Evolutionary conservation across 345 rosid species (phyloP).

Genomic region (Anastatica hierochuntica): DNA sequence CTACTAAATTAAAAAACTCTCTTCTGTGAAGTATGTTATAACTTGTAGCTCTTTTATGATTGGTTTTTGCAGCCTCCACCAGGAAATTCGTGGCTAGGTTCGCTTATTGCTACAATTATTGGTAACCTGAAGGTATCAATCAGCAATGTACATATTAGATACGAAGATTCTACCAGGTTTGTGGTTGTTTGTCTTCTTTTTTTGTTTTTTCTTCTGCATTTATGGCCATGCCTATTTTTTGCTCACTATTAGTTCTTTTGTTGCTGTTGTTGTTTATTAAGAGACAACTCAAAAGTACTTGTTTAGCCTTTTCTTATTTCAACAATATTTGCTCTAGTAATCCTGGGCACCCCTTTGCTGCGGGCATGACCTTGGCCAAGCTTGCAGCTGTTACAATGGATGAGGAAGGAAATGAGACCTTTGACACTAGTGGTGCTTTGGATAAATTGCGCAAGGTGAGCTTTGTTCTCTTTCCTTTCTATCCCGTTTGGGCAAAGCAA

Average conservation of each 20-base stretch:
- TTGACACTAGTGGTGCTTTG: constrained; percentile 95
- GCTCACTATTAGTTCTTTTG: background rate
- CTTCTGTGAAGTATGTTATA: constrained; percentile 9
- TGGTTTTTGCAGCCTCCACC: constrained; percentile 54
- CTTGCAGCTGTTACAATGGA: constrained; percentile 98
- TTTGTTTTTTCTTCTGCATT: background rate
- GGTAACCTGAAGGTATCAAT: constrained; percentile 97
- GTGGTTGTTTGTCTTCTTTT: constrained; percentile 16
- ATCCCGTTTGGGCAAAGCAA: constrained; percentile 4
- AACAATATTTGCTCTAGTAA: constrained; percentile 43
- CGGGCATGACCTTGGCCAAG: constrained; percentile 89
- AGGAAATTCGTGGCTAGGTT: constrained; percentile 93
- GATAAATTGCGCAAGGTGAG: constrained; percentile 90
- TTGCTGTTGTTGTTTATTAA: background rate
- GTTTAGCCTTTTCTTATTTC: constrained; percentile 19
- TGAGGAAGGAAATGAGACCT: constrained; percentile 93
- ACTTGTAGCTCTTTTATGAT: constrained; percentile 17
- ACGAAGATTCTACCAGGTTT: constrained; percentile 84
- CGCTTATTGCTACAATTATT: constrained; percentile 82
- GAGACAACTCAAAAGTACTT: constrained; percentile 14
- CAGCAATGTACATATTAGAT: constrained; percentile 96
- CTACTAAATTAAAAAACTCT: background rate
- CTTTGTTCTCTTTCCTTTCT: constrained; percentile 17
- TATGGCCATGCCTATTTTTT: too few relatives aligned
- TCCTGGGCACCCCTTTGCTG: constrained; percentile 77